Conservation (phyloP, 106 monocot genomes). For the Apostasia ramifera region DNA sequence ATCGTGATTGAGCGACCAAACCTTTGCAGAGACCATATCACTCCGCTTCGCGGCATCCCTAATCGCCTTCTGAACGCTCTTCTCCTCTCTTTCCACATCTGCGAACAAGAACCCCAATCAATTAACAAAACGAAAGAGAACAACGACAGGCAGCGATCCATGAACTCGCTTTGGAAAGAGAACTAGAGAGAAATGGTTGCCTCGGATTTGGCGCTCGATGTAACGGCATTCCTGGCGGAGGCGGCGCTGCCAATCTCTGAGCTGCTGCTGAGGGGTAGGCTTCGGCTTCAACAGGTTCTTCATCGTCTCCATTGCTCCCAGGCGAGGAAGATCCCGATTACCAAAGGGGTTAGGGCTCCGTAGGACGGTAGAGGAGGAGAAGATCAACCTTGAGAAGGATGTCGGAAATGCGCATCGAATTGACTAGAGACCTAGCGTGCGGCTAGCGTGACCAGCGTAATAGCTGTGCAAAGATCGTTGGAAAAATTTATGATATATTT, state of each 20-base stretch:
- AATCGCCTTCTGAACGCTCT: constrained; percentile 92
- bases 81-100: constrained; percentile 97
- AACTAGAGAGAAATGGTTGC: background rate
- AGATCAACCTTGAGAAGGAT: no score
- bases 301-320: constrained; percentile 60
- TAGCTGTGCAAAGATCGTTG: no score
- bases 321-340: background rate
- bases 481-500: no score
- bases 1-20: constrained; percentile 3
- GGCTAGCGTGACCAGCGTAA: no score
- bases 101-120: constrained; percentile 1
- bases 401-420: no score
- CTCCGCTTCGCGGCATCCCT: constrained; percentile 92
- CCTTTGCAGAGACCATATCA: constrained; percentile 94
- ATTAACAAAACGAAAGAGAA: background rate
- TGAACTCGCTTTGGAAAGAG: background rate
- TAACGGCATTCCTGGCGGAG: constrained; percentile 87
- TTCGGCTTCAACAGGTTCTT: constrained; percentile 81
- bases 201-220: constrained; percentile 98
- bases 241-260: constrained; percentile 91
- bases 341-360: background rate
- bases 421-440: no score
- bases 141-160: background rate
- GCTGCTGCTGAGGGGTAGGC: constrained; percentile 70
- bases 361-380: no score